phyloP scores from a whole-genome alignment of 495 filamentous ascomycete genomes.

The Aspergillus ellipticus region DNA sequence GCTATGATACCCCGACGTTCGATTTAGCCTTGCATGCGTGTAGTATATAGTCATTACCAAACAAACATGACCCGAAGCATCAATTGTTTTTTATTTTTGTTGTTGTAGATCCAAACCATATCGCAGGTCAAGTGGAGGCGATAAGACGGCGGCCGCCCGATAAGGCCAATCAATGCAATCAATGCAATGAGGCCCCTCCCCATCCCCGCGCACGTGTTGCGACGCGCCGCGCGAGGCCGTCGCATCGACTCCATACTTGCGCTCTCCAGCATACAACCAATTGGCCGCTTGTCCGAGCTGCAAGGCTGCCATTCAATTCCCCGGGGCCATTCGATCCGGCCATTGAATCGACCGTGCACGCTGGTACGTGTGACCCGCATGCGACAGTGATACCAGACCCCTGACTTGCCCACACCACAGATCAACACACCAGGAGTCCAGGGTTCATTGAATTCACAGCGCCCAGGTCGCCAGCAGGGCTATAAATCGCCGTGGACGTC shows the following conservation, averaged over 20 bases:
- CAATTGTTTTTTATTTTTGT: no score
- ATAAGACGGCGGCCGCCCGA: neutral
- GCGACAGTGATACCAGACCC: neutral
- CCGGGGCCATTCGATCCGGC: neutral
- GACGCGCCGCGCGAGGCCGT: conserved; percentile 3
- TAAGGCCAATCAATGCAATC: neutral
- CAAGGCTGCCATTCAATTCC: neutral
- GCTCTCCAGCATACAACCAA: no score
- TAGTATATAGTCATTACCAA: conserved; percentile 6
- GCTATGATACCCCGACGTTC: conserved; percentile 18
- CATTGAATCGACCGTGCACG: neutral
- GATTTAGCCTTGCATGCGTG: conserved; percentile 7
- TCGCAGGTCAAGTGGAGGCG: neutral
- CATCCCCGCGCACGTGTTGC: conserved; percentile 11
- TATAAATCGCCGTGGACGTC: no score
- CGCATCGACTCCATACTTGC: neutral
- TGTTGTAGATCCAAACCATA: neutral
- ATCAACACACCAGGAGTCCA: neutral
- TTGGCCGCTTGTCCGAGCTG: neutral
- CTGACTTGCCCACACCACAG: neutral
- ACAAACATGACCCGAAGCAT: conserved; percentile 1
- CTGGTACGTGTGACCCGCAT: neutral
- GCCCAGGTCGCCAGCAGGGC: neutral
- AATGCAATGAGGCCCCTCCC: neutral
- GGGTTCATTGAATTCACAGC: neutral